Conservation (phyloP, 2,329 filamentous ascomycete genomes). For the Torrubiella hemipterigena region DNA sequence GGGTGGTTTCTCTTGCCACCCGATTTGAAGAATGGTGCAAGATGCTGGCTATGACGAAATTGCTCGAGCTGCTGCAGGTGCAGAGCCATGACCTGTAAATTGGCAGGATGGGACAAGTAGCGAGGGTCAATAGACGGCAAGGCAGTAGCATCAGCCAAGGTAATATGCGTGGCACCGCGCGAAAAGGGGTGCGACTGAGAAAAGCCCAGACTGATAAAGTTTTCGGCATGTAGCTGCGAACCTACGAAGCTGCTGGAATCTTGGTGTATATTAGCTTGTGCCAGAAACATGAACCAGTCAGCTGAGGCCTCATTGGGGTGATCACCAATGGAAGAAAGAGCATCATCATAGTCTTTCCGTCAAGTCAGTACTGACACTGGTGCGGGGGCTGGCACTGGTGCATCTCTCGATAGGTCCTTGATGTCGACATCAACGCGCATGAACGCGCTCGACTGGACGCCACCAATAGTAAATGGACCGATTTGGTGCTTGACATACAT, state of each 20-base stretch:
- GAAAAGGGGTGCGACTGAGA: constrained; percentile 50
- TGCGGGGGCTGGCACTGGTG: constrained; percentile 1
- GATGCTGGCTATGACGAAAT: constrained; percentile 22
- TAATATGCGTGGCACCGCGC: constrained; percentile 46
- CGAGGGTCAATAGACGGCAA: constrained; percentile 40
- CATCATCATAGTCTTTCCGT: constrained; percentile 6
- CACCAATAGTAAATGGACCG: constrained; percentile 10
- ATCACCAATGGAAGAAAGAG: constrained; percentile 10
- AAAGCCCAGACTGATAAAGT: constrained; percentile 38
- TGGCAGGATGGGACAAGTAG: constrained; percentile 42
- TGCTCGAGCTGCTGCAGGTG: constrained; percentile 28
- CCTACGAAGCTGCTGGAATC: constrained; percentile 2
- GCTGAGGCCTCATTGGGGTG: constrained; percentile 8
- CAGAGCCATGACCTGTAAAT: constrained; percentile 37
- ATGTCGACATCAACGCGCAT: constrained; percentile 9
- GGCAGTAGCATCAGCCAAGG: constrained; percentile 24
- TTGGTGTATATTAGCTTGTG: constrained; percentile 12
- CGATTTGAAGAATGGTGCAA: constrained; percentile 9
- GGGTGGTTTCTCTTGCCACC: not conserved
- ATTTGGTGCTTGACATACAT: constrained; percentile 10
- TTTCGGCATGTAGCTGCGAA: not conserved
- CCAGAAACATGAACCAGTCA: constrained; percentile 13
- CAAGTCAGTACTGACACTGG: constrained; percentile 1
- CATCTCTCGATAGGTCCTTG: constrained; percentile 1
- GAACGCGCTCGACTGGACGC: constrained; percentile 11